These are phyloP conservation scores for Chlorella sp. DNA, from an alignment of 139 green algal species.

Conservation along the genomic window DNA sequence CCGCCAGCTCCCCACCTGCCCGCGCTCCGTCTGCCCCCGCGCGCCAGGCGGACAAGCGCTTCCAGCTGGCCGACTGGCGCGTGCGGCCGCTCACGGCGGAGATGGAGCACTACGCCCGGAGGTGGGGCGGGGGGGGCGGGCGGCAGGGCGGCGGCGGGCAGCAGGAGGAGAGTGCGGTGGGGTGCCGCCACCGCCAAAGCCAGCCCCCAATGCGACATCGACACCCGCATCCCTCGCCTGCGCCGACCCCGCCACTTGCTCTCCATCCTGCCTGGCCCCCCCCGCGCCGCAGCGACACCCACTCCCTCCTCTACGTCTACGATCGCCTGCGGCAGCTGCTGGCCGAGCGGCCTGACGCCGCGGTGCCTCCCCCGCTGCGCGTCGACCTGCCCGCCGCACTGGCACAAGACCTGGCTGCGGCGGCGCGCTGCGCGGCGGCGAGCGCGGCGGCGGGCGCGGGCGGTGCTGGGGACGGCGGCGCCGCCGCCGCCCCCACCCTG, in stretches of 20 bases:
- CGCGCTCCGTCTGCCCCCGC: background rate
- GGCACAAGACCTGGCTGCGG: background rate
- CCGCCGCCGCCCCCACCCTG: too few species aligned
- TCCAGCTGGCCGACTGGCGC: slow-evolving; percentile 96
- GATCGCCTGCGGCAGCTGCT: slow-evolving; percentile 69
- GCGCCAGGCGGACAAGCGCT: slow-evolving; percentile 70
- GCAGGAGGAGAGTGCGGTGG: too few species aligned
- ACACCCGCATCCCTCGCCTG: too few species aligned
- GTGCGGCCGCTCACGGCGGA: slow-evolving; percentile 74
- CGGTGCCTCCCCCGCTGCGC: slow-evolving; percentile 8
- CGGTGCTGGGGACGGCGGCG: too few species aligned
- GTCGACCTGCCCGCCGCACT: background rate
- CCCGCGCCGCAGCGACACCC: slow-evolving; percentile 91
- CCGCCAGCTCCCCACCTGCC: background rate
- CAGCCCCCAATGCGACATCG: too few species aligned
- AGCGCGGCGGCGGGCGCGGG: too few species aligned
- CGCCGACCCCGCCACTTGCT: too few species aligned
- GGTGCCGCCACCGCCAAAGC: too few species aligned
- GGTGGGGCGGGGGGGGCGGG: too few species aligned
- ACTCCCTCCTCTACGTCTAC: slow-evolving; percentile 91
- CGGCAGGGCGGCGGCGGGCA: too few species aligned
- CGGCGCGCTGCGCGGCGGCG: background rate
- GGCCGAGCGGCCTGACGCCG: background rate
- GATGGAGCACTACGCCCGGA: slow-evolving; percentile 89
- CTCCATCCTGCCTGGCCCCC: too few species aligned